These are phyloP conservation scores for Aspergillus aculeatus DNA, from an alignment of 2,329 filamentous ascomycete species.

Conservation along the genomic window DNA sequence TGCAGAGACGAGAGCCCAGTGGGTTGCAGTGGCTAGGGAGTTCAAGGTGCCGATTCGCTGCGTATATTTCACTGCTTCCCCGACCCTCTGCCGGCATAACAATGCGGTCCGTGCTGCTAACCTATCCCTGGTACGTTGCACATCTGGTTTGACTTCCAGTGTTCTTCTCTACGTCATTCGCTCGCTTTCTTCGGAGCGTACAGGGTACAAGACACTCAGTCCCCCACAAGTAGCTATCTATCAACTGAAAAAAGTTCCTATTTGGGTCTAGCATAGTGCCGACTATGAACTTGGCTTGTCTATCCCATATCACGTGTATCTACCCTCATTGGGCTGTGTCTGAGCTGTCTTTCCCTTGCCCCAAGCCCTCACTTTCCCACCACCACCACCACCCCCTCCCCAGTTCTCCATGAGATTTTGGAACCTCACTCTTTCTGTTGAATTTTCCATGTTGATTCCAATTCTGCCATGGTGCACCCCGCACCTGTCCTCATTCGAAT, in stretches of 20 bases:
- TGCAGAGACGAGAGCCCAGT: slow-evolving; percentile 70
- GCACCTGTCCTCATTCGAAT: not conserved
- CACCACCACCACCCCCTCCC: not conserved
- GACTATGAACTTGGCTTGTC: not conserved
- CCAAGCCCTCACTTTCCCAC: not conserved
- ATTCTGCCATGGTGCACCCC: not conserved
- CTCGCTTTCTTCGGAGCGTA: not conserved
- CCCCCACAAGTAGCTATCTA: not conserved
- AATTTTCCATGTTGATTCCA: not conserved
- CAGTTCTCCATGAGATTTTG: not conserved
- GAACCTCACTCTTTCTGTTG: not conserved
- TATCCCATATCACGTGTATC: not conserved
- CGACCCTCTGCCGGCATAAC: slow-evolving; percentile 77
- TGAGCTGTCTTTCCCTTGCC: not conserved
- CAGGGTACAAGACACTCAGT: not conserved
- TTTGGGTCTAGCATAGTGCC: not conserved
- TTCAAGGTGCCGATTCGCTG: slow-evolving; percentile 75
- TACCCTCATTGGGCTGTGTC: not conserved
- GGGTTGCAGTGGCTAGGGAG: slow-evolving; percentile 72
- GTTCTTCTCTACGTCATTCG: not conserved
- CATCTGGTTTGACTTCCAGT: not conserved
- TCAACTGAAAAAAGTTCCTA: not conserved
- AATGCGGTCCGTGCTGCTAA: slow-evolving; percentile 74
- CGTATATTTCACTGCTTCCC: slow-evolving; percentile 74
- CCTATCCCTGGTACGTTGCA: slow-evolving; percentile 35